A percentile compares a stretch with the other conserved stretches of the same genome.
Conservation (phyloP, 2,329 filamentous ascomycete genomes). For the Fusarium poae region DNA sequence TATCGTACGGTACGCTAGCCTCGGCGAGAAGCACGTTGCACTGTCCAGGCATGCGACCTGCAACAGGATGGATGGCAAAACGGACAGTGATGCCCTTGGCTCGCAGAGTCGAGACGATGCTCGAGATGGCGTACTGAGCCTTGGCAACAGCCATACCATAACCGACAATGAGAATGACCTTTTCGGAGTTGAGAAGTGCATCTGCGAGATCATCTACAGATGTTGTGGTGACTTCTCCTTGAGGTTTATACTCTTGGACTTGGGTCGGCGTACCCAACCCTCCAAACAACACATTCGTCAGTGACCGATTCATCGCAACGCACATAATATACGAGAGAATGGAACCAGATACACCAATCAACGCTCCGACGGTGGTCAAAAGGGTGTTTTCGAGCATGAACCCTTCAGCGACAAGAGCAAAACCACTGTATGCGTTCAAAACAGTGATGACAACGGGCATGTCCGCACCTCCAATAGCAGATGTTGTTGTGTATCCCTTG, state of each 20-base stretch:
- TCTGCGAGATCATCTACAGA: slow-evolving; percentile 86
- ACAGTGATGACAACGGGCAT: slow-evolving; percentile 95
- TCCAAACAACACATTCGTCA: slow-evolving; percentile 91
- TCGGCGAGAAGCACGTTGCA: slow-evolving; percentile 93
- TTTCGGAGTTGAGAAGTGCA: slow-evolving; percentile 79
- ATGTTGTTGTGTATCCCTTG: slow-evolving; percentile 89
- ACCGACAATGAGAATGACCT: slow-evolving; percentile 89
- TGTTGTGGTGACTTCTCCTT: slow-evolving; percentile 83
- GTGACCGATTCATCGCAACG: slow-evolving; percentile 89
- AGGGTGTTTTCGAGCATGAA: slow-evolving; percentile 92
- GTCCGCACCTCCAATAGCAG: slow-evolving; percentile 91
- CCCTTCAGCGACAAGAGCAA: slow-evolving; percentile 89
- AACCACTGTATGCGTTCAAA: slow-evolving; percentile 90
- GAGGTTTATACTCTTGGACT: slow-evolving; percentile 76
- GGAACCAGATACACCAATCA: slow-evolving; percentile 90
- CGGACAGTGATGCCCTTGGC: slow-evolving; percentile 82
- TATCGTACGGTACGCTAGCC: slow-evolving; percentile 89
- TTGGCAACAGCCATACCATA: slow-evolving; percentile 97
- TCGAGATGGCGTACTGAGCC: slow-evolving; percentile 89
- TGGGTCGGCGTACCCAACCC: slow-evolving; percentile 76
- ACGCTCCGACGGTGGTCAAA: slow-evolving; percentile 84
- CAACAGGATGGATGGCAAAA: slow-evolving; percentile 91
- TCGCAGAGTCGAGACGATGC: slow-evolving; percentile 82
- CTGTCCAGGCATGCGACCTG: slow-evolving; percentile 92
- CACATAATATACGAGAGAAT: slow-evolving; percentile 91